phyloP scores from a whole-genome alignment of 2,329 filamentous ascomycete genomes.

The Calonectria crousiana region DNA sequence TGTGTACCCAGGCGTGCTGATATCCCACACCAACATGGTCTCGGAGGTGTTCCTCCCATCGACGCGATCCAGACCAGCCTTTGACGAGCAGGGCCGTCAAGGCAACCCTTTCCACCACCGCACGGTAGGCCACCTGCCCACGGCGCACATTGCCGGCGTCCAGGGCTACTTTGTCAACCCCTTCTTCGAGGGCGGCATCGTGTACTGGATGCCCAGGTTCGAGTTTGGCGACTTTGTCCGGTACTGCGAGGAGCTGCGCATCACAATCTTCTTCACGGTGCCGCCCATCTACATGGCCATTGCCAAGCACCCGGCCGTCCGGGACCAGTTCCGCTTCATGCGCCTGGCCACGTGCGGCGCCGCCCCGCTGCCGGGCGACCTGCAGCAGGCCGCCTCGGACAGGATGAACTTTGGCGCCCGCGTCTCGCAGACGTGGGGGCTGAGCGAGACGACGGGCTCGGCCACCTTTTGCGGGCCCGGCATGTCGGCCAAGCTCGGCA shows the following conservation, averaged over 20 bases:
- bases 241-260: slow-evolving; percentile 61
- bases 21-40: slow-evolving; percentile 61
- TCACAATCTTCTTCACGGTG: slow-evolving; percentile 69
- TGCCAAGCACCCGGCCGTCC: slow-evolving; percentile 67
- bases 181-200: slow-evolving; percentile 57
- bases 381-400: slow-evolving; percentile 62
- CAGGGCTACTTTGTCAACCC: slow-evolving; percentile 57
- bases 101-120: slow-evolving; percentile 46
- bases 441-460: slow-evolving; percentile 66
- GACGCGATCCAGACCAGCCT: slow-evolving; percentile 46
- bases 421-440: slow-evolving; percentile 68
- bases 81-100: slow-evolving; percentile 39
- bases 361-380: slow-evolving; percentile 66
- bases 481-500: slow-evolving; percentile 58
- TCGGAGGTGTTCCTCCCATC: slow-evolving; percentile 49
- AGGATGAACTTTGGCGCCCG: slow-evolving; percentile 59
- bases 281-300: slow-evolving; percentile 72
- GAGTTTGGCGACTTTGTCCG: slow-evolving; percentile 67
- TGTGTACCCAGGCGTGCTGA: slow-evolving; percentile 48
- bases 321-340: slow-evolving; percentile 65
- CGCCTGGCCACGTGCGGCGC: slow-evolving; percentile 64
- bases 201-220: slow-evolving; percentile 75
- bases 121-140: slow-evolving; percentile 58
- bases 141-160: slow-evolving; percentile 61
- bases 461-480: slow-evolving; percentile 60